Base-by-base conservation (phyloP, 1,139 yeast species). In the Sugiyamaella xylanicola region DNA sequence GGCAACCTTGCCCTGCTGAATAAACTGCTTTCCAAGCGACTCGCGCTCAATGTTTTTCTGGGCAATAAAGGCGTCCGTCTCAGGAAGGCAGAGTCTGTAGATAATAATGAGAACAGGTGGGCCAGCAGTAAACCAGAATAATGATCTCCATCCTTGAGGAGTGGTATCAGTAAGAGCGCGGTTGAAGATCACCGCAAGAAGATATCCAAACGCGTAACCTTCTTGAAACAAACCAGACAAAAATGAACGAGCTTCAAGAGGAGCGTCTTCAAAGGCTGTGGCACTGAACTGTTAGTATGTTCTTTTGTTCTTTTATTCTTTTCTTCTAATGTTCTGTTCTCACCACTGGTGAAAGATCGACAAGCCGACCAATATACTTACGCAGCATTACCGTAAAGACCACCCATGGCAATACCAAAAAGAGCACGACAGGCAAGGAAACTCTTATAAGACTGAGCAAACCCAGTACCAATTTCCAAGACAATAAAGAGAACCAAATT, bases 101-200 rank as follows among this genome's bases (percentile, higher is more conserved):
- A 72, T 61, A 54, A 81, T 77, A 61, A 86, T 77, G 17, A 84
- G 68, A 42, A 81, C 78, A 25, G 87, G 84, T 11, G 85, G 80
- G 22, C 92, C 87, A 22, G 93, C 84, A 52, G 87, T 82, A 65
- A 89, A 86, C 91, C 95, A 87, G 70, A 84, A 86, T 61, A 87
- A 75, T 1, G 90, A 80, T 67, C 95, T 79, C 96, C 96, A 88
- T 0, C 81, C 78, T 62, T 82, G 79, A 1, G 72, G 58, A 8
- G 83, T 72, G 58, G 76, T 77, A 61, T 78, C 80, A 3, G 77
- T 77, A 60, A 85, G 54, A 1, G 86, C 87, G 60, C 90, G 77
- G 60, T 79, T 80, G 70, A 86, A 85, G 42, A 84, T 74, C 44
- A 84, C 87, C 2, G 84, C 87, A 40, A 85, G 68, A 50, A 86